A percentile compares a stretch with the other conserved stretches of the same genome.
Conservation (phyloP, 495 filamentous ascomycete genomes). For the Staphylotrichum longicolle region DNA sequence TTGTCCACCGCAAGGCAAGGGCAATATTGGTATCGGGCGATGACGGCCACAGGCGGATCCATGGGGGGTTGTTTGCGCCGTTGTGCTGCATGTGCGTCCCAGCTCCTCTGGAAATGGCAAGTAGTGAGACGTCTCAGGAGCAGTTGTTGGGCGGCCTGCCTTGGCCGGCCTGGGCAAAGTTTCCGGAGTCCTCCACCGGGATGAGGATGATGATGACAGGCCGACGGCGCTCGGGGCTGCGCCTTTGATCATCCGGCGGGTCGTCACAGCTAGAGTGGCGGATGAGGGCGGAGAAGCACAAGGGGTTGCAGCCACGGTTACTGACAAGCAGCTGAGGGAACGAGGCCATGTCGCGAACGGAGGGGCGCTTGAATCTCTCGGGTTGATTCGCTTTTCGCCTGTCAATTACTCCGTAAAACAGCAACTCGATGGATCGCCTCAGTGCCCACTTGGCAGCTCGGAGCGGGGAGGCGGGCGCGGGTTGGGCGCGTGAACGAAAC, state of each 20-base stretch:
- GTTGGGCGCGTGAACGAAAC: not conserved
- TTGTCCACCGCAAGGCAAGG: no score
- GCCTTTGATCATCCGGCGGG: slow-evolving; percentile 8
- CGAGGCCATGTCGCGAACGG: not conserved
- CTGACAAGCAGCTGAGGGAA: slow-evolving; percentile 1
- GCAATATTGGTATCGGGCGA: not conserved
- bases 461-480: slow-evolving; percentile 1
- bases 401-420: not conserved
- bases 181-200: not conserved
- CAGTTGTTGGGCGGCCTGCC: slow-evolving; percentile 1
- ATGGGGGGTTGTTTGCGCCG: slow-evolving; percentile 2
- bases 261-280: slow-evolving; percentile 10
- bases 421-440: not conserved
- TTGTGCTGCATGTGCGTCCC: not conserved
- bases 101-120: not conserved
- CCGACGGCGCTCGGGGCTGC: not conserved
- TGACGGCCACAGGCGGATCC: slow-evolving; percentile 8
- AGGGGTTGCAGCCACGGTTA: slow-evolving; percentile 15
- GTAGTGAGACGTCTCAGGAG: slow-evolving; percentile 6
- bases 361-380: no score
- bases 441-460: not conserved
- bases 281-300: slow-evolving; percentile 6
- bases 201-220: not conserved
- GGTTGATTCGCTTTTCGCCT: not conserved
- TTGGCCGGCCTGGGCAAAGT: not conserved